Conservation (phyloP, 75 land plant genomes). For the Sequoiadendron giganteum region DNA sequence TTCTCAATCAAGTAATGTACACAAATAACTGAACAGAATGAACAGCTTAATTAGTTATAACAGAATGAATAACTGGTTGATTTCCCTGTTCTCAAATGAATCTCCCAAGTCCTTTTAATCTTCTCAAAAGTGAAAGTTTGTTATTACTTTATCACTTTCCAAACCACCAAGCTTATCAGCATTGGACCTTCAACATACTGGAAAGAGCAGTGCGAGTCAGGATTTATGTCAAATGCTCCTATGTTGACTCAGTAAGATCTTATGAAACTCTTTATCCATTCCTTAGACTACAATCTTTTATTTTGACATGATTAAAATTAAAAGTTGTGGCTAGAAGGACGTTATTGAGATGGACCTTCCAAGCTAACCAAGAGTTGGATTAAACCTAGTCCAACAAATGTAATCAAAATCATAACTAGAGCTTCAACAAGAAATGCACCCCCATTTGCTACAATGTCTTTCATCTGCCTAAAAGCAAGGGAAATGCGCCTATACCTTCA, state of each 20-base stretch:
- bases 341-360: neutral
- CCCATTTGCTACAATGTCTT: neutral
- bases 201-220: neutral
- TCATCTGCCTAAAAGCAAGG: neutral
- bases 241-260: neutral
- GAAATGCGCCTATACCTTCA: neutral
- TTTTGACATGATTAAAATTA: neutral
- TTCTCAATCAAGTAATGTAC: neutral
- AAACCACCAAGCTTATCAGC: neutral
- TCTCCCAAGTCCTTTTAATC: neutral
- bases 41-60: too few species aligned
- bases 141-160: neutral
- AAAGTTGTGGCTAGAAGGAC: neutral
- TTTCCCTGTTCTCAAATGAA: neutral
- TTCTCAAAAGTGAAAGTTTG: neutral
- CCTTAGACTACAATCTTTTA: neutral
- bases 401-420: too few species aligned
- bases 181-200: neutral
- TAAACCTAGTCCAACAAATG: neutral
- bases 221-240: neutral
- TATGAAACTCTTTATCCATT: neutral
- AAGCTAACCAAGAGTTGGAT: neutral
- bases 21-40: neutral
- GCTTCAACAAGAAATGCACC: neutral
- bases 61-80: too few species aligned